Conservation (phyloP, 352 stramenopile genomes). For the Globisporangium viniferum region DNA sequence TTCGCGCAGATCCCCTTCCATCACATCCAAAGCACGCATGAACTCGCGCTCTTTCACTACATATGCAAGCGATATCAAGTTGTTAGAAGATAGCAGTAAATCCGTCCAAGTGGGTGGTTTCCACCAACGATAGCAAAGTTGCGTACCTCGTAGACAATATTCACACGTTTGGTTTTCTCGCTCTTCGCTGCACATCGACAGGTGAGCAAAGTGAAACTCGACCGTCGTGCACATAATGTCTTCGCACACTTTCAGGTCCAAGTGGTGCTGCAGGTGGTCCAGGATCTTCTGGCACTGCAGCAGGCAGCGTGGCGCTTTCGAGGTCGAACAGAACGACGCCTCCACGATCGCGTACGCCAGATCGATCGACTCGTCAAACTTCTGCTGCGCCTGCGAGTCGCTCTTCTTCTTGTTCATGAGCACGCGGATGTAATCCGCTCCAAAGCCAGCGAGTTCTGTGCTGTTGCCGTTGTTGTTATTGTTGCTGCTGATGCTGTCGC, state of each 20-base stretch:
- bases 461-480: not conserved
- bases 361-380: constrained; percentile 41
- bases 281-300: constrained; percentile 57
- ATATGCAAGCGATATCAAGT: not conserved
- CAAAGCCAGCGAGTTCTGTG: not conserved
- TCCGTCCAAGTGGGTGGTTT: not conserved
- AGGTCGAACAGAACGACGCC: constrained; percentile 49
- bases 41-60: constrained; percentile 46
- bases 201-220: constrained; percentile 58
- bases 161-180: constrained; percentile 35
- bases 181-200: constrained; percentile 43
- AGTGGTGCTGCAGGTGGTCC: constrained; percentile 54
- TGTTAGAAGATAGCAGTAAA: not conserved
- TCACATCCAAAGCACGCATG: constrained; percentile 40
- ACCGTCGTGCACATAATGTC: constrained; percentile 52
- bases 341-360: constrained; percentile 58
- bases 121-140: not conserved
- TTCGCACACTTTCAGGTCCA: constrained; percentile 50
- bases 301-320: constrained; percentile 47
- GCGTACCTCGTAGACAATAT: constrained; percentile 45
- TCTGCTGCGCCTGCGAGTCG: constrained; percentile 15
- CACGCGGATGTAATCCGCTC: constrained; percentile 9
- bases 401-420: constrained; percentile 15
- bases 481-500: not conserved
- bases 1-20: constrained; percentile 48